Base-by-base conservation (phyloP, 2,329 filamentous ascomycete genomes). In the Paraconiothyrium brasiliense region DNA sequence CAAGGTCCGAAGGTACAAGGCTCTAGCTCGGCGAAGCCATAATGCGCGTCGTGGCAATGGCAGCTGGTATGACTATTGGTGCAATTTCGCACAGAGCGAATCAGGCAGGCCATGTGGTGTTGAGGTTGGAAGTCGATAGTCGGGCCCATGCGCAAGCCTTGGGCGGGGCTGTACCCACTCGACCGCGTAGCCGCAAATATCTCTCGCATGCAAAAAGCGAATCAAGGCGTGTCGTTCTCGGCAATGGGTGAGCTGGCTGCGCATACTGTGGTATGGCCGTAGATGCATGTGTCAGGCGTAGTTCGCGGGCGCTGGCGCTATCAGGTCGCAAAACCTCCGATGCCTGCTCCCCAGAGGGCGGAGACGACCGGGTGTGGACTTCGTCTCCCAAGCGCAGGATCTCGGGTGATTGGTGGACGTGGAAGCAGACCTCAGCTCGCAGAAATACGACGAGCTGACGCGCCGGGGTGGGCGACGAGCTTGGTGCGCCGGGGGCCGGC, bases 331-430 rank as follows among this genome's bases (percentile, higher is more conserved):
- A 62, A 59, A 60, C 9, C 35, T 57, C 57, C 55, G 59, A 59
- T 24, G 56, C 27, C 47, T 47, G 57, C 62, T 60, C 62, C 67
- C 67, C 62, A 46, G 35, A 22, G 44, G 16, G 43, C 55, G 67
- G 67, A 69, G 65, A 68, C 65, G 65, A 68, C 57, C 57, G 62
- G 61, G 30, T 61, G 58, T 56, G 59, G 63, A 30, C 58, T 61
- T 67, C 65, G 67, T 67, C 65, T 67, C 65, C 67, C 62, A 34
- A 51, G 58, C 52, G 43, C 43, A 66, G 67, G 67, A 63, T 54
- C 54, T 54, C 30, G 20, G n/a, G n/a, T 43, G 37, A 66, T 69
- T 68, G 64, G 67, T 46, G 60, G 60, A 43, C 16, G 35, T 37
- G 13, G 37, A 30, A n/a, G 5, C 16, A 41, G 6, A 16, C n/a